These are phyloP conservation scores for Ascochyta rabiei DNA, from an alignment of 2,329 filamentous ascomycete species.

Conservation along the genomic window DNA sequence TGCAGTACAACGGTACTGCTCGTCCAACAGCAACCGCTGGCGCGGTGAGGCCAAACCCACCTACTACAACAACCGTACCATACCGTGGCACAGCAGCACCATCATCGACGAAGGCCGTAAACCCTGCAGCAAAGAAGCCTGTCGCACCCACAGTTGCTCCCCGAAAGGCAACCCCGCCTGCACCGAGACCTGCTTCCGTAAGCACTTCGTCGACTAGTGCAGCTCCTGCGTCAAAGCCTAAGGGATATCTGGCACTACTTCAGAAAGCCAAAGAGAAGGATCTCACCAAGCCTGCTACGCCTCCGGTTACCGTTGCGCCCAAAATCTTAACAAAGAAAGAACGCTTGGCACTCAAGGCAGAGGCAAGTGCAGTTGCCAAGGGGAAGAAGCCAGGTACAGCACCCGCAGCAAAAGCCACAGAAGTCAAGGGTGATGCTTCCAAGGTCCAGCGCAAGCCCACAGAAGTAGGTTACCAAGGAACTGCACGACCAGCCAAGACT, in stretches of 20 bases:
- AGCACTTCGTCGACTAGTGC: conserved; percentile 33
- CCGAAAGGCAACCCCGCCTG: conserved; percentile 29
- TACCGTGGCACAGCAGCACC: conserved; percentile 48
- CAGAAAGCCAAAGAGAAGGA: conserved; percentile 70
- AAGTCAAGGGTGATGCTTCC: conserved; percentile 31
- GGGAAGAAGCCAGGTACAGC: conserved; percentile 39
- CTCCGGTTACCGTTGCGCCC: conserved; percentile 74
- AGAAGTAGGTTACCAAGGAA: conserved; percentile 55
- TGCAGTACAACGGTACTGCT: conserved; percentile 33
- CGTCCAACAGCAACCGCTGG: conserved; percentile 34
- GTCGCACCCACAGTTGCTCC: conserved; percentile 18
- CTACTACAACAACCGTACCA: conserved; percentile 35
- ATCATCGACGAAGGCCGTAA: conserved; percentile 31
- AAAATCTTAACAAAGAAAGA: conserved; percentile 68
- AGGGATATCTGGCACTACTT: conserved; percentile 76
- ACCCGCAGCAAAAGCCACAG: conserved; percentile 18
- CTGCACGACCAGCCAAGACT: conserved; percentile 51
- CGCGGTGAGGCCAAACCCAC: conserved; percentile 29
- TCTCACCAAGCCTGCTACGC: conserved; percentile 56
- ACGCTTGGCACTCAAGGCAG: conserved; percentile 53
- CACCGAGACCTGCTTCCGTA: conserved; percentile 27
- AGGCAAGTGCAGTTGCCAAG: conserved; percentile 49
- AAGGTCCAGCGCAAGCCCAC: conserved; percentile 47
- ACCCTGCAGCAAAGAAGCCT: conserved; percentile 33
- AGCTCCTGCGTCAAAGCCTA: conserved; percentile 62